Conservation (phyloP, 108 stramenopile genomes). For the Seminavis robusta region DNA sequence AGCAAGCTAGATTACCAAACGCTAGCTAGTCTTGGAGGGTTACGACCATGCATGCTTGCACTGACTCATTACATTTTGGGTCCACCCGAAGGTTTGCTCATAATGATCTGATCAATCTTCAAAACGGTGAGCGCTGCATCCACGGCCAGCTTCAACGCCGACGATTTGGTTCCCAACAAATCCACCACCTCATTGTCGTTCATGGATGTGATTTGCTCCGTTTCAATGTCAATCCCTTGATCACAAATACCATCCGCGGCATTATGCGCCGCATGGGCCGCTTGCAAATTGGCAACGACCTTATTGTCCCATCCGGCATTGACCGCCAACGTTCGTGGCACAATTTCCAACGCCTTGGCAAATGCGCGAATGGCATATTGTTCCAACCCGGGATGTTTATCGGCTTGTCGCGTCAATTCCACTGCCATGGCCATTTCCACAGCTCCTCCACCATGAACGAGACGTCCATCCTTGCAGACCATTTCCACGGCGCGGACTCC, state of each 20-base stretch:
- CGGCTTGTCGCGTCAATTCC: conserved; percentile 75
- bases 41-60: no score
- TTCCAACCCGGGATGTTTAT: conserved; percentile 92
- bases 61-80: conserved; percentile 70
- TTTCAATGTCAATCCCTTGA: conserved; percentile 85
- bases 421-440: conserved; percentile 91
- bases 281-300: conserved; percentile 80
- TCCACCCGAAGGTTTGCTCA: conserved; percentile 96
- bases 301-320: conserved; percentile 92
- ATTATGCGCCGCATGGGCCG: conserved; percentile 79
- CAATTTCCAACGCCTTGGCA: conserved; percentile 95
- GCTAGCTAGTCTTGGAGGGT: no score
- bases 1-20: no score
- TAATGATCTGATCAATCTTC: conserved; percentile 98
- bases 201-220: conserved; percentile 39
- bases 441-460: conserved; percentile 95
- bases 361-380: conserved; percentile 98
- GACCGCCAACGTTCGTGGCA: conserved; percentile 93
- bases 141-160: conserved; percentile 91
- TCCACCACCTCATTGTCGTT: conserved; percentile 72
- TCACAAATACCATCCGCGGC: conserved; percentile 18
- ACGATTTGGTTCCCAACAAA: conserved; percentile 76
- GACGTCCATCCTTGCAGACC: conserved; percentile 85
- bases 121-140: conserved; percentile 97
- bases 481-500: conserved; percentile 88